Evolutionary conservation across 1,139 yeast genomes (phyloP).

Genomic region (Geotrichum histeridarum): DNA sequence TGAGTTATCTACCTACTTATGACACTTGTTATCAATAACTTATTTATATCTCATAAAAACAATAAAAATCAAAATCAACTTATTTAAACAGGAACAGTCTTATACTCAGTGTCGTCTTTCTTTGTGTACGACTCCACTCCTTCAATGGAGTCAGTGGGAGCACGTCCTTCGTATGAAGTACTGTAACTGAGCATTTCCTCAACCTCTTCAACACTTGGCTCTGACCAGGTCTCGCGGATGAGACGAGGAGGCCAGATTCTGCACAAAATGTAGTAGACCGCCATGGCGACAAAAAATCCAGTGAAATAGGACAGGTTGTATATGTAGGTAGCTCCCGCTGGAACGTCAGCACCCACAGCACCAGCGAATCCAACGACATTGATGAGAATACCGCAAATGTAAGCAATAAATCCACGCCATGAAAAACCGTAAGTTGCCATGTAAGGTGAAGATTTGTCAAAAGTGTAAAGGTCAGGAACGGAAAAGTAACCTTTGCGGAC

Average conservation of each 20-base stretch:
- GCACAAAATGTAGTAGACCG: slow-evolving; percentile 49
- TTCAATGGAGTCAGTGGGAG: neutral
- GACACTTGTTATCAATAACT: too few species aligned
- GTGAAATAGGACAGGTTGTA: slow-evolving; percentile 69
- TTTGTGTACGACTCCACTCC: too few species aligned
- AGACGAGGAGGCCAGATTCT: slow-evolving; percentile 58
- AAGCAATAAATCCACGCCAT: slow-evolving; percentile 54
- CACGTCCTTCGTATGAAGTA: neutral
- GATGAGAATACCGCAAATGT: slow-evolving; percentile 51
- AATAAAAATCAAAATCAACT: too few species aligned
- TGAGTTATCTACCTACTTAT: too few species aligned
- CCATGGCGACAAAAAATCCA: slow-evolving; percentile 59
- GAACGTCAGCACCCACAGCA: slow-evolving; percentile 65
- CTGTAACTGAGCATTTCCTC: slow-evolving; percentile 20
- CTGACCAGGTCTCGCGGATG: slow-evolving; percentile 55
- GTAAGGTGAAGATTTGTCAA: slow-evolving; percentile 48
- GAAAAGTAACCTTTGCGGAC: slow-evolving; percentile 63
- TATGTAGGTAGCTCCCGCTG: slow-evolving; percentile 68
- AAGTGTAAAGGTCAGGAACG: slow-evolving; percentile 58
- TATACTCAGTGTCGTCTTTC: too few species aligned
- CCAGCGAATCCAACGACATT: slow-evolving; percentile 88
- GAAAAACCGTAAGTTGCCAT: slow-evolving; percentile 61
- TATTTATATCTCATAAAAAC: too few species aligned
- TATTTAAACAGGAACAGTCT: too few species aligned
- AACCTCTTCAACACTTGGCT: slow-evolving; percentile 53